Evolutionary conservation across 495 filamentous ascomycete species (phyloP).

Genomic region (Clohesyomyces aquaticus): DNA sequence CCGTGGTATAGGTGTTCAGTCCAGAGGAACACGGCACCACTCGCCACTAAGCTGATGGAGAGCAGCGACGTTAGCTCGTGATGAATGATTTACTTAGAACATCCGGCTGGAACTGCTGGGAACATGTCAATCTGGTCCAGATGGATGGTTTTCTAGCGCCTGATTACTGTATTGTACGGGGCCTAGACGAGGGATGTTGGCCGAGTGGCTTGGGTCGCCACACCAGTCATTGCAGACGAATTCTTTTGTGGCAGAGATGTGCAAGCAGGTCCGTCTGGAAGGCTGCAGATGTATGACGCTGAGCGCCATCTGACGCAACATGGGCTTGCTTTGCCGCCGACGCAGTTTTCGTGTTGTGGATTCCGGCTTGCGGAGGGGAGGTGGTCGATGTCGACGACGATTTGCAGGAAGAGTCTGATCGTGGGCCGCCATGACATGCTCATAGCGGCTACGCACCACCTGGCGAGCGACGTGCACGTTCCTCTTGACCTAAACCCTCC

Average conservation of each 20-base stretch:
- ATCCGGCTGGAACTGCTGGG: background rate
- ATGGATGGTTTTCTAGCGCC: conserved; percentile 20
- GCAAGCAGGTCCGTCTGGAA: background rate
- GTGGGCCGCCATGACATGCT: conserved; percentile 15
- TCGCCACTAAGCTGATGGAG: conserved; percentile 6
- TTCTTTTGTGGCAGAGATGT: conserved; percentile 27
- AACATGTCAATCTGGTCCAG: background rate
- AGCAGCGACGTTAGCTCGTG: background rate
- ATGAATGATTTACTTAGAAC: background rate
- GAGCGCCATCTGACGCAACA: conserved; percentile 16
- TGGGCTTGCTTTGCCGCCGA: conserved; percentile 27
- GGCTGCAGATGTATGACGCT: conserved; percentile 28
- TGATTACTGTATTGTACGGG: conserved; percentile 23
- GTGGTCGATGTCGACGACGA: conserved; percentile 3
- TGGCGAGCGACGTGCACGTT: conserved; percentile 5
- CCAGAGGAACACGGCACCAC: background rate
- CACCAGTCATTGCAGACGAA: conserved; percentile 12
- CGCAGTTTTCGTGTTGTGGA: background rate
- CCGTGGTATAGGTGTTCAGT: background rate
- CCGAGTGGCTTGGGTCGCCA: conserved; percentile 30
- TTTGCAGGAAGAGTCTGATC: conserved; percentile 21
- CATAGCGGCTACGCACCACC: conserved; percentile 8
- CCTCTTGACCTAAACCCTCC: background rate
- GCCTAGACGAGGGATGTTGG: conserved; percentile 1
- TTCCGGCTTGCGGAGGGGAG: background rate